A percentile compares a stretch with the other conserved stretches of the same genome.
Evolutionary conservation across 345 rosid genomes (phyloP).

Genomic region (Eucalyptus curtisii): DNA sequence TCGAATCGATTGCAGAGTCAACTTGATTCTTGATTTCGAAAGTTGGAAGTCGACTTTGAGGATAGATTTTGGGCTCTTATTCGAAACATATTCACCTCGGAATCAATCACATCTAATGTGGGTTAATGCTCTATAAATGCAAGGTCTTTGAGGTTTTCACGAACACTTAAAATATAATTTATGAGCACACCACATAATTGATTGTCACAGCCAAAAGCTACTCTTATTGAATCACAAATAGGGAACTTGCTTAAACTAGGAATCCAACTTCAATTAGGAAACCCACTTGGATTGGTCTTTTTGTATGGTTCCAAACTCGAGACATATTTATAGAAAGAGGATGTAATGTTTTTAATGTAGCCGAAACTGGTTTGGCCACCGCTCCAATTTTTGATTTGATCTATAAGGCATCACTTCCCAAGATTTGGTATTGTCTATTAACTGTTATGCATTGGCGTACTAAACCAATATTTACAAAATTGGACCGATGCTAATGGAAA

Average conservation of each 20-base stretch:
- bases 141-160: not conserved
- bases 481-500: not conserved
- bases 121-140: not conserved
- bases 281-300: not conserved
- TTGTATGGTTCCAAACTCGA: fast-evolving
- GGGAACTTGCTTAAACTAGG: not conserved
- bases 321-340: conserved; percentile 14
- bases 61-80: not conserved
- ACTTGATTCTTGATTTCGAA: not conserved
- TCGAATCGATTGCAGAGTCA: fast-evolving
- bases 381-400: conserved; percentile 73
- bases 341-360: conserved; percentile 63
- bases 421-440: not conserved
- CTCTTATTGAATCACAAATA: not conserved
- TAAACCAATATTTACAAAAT: not conserved
- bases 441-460: not conserved
- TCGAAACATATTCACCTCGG: fast-evolving
- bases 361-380: conserved; percentile 83
- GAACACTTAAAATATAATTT: not conserved
- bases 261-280: not conserved
- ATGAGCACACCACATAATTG: not conserved
- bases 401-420: conserved; percentile 20
- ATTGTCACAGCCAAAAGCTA: not conserved
- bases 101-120: not conserved
- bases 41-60: not conserved